Evolutionary conservation across 116 monocot genomes (phyloP).

Genomic region (Dioscorea cayenensis): DNA sequence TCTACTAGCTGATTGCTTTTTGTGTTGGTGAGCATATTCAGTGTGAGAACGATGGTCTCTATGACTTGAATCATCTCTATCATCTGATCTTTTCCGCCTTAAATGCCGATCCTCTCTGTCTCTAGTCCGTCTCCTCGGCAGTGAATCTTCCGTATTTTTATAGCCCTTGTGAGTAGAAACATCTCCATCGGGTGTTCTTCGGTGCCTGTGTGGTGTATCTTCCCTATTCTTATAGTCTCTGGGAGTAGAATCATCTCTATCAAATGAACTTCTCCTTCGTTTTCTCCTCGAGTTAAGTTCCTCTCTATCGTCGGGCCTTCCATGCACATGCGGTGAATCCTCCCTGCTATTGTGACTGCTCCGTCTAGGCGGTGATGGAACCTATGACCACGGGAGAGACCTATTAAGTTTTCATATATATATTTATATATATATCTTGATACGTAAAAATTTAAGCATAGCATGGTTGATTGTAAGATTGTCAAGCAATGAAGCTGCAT

Average conservation of each 20-base stretch:
- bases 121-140: neutral
- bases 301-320: constrained; percentile 22
- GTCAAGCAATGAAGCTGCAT: neutral
- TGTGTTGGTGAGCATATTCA: constrained; percentile 6
- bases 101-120: neutral
- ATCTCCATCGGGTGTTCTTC: constrained; percentile 20
- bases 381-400: constrained; percentile 22
- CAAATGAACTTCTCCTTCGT: constrained; percentile 2
- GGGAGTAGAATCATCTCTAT: constrained; percentile 6
- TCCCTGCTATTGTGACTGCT: constrained; percentile 15
- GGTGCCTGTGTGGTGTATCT: neutral
- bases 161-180: constrained; percentile 6
- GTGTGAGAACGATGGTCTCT: constrained; percentile 3
- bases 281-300: constrained; percentile 1
- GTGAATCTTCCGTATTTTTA: constrained; percentile 6
- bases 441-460: neutral
- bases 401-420: too few relatives aligned
- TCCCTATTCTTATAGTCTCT: constrained; percentile 5
- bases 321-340: constrained; percentile 18
- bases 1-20: constrained; percentile 16
- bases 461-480: neutral
- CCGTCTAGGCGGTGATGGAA: constrained; percentile 55
- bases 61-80: constrained; percentile 7
- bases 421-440: too few relatives aligned
- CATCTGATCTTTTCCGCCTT: neutral